Evolutionary conservation across 345 rosid species (phyloP).

Genomic region (Erysimum cheiranthoides): DNA sequence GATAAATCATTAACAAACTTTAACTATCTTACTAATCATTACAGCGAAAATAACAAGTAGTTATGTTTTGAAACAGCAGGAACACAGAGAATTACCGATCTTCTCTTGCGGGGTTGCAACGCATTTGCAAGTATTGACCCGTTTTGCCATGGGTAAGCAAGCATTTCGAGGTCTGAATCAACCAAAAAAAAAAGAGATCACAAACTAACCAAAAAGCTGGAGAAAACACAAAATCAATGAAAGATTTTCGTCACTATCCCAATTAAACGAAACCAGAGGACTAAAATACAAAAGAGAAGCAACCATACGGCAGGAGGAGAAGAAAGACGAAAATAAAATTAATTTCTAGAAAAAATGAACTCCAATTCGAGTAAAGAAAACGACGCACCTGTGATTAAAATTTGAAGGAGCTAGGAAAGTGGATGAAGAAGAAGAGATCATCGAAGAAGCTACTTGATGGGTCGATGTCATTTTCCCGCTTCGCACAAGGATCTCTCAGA

Average conservation of each 20-base stretch:
- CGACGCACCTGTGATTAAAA: conserved; percentile 40
- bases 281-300: not conserved
- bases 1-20: not conserved
- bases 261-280: not conserved
- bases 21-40: not conserved
- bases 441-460: conserved; percentile 34
- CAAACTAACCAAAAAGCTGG: conserved; percentile 1
- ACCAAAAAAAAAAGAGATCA: not conserved
- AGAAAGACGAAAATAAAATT: not conserved
- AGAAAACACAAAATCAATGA: not conserved
- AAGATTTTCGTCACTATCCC: not conserved
- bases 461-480: conserved; percentile 38
- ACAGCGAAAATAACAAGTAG: not conserved
- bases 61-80: not conserved
- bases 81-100: conserved; percentile 28
- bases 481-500: not conserved
- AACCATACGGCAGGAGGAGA: not conserved
- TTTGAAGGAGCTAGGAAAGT: conserved; percentile 39
- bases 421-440: conserved; percentile 47
- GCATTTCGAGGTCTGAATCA: conserved; percentile 42
- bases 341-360: not conserved
- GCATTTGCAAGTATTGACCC: conserved; percentile 44
- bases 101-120: conserved; percentile 46
- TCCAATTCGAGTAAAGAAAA: not conserved
- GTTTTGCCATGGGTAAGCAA: conserved; percentile 36